A percentile compares a stretch with the other conserved stretches of the same genome.
These are phyloP conservation scores for Silene noctiflora DNA, from an alignment of 179 eudicot species.

Conservation along the genomic window DNA sequence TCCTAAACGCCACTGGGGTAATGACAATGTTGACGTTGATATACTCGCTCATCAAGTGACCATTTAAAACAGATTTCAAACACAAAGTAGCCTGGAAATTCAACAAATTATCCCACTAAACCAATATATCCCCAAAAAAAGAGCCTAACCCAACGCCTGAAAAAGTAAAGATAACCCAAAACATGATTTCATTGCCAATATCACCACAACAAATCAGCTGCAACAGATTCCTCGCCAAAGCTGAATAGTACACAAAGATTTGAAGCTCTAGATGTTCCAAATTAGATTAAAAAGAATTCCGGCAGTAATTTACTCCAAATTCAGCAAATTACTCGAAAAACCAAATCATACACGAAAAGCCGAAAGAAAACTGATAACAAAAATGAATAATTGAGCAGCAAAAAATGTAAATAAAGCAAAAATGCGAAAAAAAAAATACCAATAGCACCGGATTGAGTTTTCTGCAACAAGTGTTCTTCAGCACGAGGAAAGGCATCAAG, in stretches of 20 bases:
- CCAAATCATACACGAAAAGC: neutral
- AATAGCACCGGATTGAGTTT: slow-evolving; percentile 72
- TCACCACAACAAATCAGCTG: neutral
- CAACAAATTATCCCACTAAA: neutral
- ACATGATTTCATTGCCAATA: neutral
- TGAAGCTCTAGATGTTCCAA: neutral
- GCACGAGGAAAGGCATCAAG: slow-evolving; percentile 82
- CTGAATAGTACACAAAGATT: neutral
- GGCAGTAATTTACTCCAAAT: neutral
- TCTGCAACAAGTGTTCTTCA: slow-evolving; percentile 74
- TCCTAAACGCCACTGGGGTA: neutral
- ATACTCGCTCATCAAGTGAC: neutral
- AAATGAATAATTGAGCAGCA: neutral
- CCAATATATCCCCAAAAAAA: neutral
- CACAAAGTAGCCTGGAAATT: neutral
- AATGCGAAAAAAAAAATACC: slow-evolving; percentile 33
- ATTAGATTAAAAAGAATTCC: neutral
- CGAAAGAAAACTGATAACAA: neutral
- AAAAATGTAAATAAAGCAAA: neutral
- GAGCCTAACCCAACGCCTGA: neutral
- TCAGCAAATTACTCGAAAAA: neutral
- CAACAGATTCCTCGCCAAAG: neutral
- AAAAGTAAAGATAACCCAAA: no score
- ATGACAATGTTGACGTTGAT: neutral
- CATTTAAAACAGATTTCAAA: neutral